Percentiles rank a stretch among this genome's conserved stretches.
These are phyloP conservation scores for Pichia sp. DNA, from an alignment of 1,139 yeast species.

Conservation along the genomic window DNA sequence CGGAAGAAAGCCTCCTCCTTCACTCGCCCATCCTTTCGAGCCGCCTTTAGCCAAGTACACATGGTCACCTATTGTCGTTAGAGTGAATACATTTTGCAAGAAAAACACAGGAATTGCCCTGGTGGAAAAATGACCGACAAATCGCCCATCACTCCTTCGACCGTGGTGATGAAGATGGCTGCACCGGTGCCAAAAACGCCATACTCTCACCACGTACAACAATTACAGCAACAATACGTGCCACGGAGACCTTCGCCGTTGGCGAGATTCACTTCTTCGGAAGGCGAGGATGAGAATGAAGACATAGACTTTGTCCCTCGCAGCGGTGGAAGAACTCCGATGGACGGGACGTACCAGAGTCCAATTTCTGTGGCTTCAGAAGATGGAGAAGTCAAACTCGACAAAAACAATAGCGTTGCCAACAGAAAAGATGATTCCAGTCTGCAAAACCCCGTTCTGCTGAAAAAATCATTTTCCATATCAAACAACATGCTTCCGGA, in stretches of 20 bases:
- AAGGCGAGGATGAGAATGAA: neutral
- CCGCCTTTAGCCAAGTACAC: no score
- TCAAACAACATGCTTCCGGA: slow-evolving; percentile 1
- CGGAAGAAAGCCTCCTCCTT: neutral
- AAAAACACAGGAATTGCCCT: neutral
- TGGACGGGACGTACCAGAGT: neutral
- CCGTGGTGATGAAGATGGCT: neutral
- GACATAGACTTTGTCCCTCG: neutral
- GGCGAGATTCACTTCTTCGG: slow-evolving; percentile 1
- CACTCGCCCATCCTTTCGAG: no score
- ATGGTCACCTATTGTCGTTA: no score
- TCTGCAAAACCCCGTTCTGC: neutral
- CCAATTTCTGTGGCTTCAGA: no score
- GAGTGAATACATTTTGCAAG: no score
- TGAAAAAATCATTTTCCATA: slow-evolving; percentile 4
- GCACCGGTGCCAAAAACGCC: neutral
- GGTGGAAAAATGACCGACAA: neutral
- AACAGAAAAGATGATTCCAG: neutral
- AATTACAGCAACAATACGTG: slow-evolving; percentile 7
- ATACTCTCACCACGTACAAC: neutral
- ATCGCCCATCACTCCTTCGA: neutral
- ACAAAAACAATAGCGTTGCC: neutral
- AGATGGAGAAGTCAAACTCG: neutral
- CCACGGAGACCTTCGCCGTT: slow-evolving; percentile 14
- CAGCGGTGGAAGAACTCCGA: neutral